Conservation (phyloP, 83 land plant genomes). For the Picea abies region DNA sequence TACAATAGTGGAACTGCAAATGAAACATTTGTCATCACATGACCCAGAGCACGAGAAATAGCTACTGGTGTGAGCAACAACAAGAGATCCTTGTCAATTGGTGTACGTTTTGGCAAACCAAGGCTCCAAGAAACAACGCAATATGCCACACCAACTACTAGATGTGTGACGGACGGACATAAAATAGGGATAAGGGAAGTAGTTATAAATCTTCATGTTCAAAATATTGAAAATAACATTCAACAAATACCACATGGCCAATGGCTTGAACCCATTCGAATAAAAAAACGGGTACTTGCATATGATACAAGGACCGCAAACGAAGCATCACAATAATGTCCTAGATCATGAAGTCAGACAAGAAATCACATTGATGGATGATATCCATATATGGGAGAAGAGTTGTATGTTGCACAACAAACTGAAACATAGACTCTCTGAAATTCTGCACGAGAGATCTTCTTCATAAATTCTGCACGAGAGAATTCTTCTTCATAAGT, state of each 20-base stretch:
- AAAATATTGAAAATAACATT: constrained; percentile 44
- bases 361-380: no score
- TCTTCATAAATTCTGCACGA: no score
- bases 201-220: constrained; percentile 6
- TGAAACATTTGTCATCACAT: constrained; percentile 94
- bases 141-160: constrained; percentile 89
- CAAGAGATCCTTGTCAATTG: constrained; percentile 73
- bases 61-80: constrained; percentile 82
- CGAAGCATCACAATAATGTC: no score
- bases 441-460: no score
- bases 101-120: constrained; percentile 94
- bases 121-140: constrained; percentile 80
- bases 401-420: no score
- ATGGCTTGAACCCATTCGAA: no score
- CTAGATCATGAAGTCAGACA: no score
- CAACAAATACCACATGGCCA: constrained; percentile 67
- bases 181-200: constrained; percentile 96
- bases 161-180: constrained; percentile 76
- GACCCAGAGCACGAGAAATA: constrained; percentile 94
- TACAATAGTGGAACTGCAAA: constrained; percentile 86
- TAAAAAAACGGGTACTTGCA: no score
- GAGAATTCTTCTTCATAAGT: no score
- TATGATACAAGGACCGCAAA: no score
- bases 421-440: no score
- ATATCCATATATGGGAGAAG: no score